Evolutionary conservation across 2,329 filamentous ascomycete species (phyloP).

Genomic region (Myrmaecium sp.): DNA sequence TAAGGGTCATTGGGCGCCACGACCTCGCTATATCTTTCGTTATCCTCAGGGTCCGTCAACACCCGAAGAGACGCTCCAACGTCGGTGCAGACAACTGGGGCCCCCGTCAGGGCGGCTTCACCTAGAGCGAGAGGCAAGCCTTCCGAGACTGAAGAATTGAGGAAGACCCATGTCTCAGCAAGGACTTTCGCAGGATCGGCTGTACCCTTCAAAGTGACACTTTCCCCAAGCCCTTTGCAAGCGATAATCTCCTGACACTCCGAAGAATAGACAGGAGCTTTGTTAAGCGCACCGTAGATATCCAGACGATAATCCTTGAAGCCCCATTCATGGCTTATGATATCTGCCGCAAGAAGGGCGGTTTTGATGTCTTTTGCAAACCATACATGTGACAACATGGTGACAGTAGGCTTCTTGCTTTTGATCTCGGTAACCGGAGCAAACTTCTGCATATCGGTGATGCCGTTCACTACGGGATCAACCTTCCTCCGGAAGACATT

Average conservation of each 20-base stretch:
- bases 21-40: slow-evolving; percentile 39
- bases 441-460: slow-evolving; percentile 47
- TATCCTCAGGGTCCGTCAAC: slow-evolving; percentile 33
- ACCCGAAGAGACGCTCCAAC: slow-evolving; percentile 39
- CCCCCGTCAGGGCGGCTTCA: slow-evolving; percentile 40
- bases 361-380: slow-evolving; percentile 47
- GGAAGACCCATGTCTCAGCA: slow-evolving; percentile 25
- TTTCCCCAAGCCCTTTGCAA: slow-evolving; percentile 33
- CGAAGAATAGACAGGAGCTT: slow-evolving; percentile 42
- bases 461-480: slow-evolving; percentile 48
- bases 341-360: slow-evolving; percentile 44
- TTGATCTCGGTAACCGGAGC: slow-evolving; percentile 42
- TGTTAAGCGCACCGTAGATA: slow-evolving; percentile 47
- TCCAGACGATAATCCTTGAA: slow-evolving; percentile 46
- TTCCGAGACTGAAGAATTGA: slow-evolving; percentile 40
- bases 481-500: slow-evolving; percentile 43
- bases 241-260: slow-evolving; percentile 41
- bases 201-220: slow-evolving; percentile 37
- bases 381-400: slow-evolving; percentile 47
- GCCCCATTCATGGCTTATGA: slow-evolving; percentile 50
- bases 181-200: slow-evolving; percentile 34
- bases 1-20: slow-evolving; percentile 47
- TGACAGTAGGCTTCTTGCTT: slow-evolving; percentile 42
- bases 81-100: slow-evolving; percentile 39
- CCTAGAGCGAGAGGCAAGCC: slow-evolving; percentile 39